Evolutionary conservation across 2,329 filamentous ascomycete genomes (phyloP), one percentile per base, ranked within the genome.

Genomic region (Penicillium sp.): DNA sequence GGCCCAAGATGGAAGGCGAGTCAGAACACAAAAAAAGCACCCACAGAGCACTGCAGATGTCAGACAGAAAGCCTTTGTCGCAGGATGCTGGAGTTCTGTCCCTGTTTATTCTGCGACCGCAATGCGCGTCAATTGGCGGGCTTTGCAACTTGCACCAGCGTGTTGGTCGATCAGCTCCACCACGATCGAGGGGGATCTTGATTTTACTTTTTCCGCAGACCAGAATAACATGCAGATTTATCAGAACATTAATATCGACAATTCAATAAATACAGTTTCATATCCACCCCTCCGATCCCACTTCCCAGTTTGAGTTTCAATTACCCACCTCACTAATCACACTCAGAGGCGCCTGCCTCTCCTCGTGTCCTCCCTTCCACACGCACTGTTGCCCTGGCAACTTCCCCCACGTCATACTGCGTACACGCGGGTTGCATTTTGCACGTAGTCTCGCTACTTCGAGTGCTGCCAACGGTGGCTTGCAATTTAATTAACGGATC

Each of bases 371-470:
- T 45, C 54, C 60, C 58, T 58, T 59, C 25, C 43, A 25, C 43
- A 25, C 20, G 2, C 28, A 7, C 5, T 51, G 67, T 69, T 69
- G 64, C 64, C 60, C 43, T 25, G 42, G 67, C 63, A 69, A 69
- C 67, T 61, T 42, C 42, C 60, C 61, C 57, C 63, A 66, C 64
- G 64, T 65, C 64, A 68, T 20, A 20, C 20, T 20, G 20, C 20
- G 20, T 67, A 54, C 60, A 62, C 56, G 28, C 6, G 28, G 28
- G 28, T 31, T 31, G 28, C 28, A 31, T 31, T 31, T 31, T 31
- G 28, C 28, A 8, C 5, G 28, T 31, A 31, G 20, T 20, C 20
- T 20, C 20, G 20, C 20, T 20, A 25, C 38, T 39, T 14, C 12
- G 5, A 15, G 37, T 1, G 37, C 38, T n/a, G n/a, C 38, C 38